phyloP scores from a whole-genome alignment of 2,329 filamentous ascomycete genomes.

The Curvularia sp. region DNA sequence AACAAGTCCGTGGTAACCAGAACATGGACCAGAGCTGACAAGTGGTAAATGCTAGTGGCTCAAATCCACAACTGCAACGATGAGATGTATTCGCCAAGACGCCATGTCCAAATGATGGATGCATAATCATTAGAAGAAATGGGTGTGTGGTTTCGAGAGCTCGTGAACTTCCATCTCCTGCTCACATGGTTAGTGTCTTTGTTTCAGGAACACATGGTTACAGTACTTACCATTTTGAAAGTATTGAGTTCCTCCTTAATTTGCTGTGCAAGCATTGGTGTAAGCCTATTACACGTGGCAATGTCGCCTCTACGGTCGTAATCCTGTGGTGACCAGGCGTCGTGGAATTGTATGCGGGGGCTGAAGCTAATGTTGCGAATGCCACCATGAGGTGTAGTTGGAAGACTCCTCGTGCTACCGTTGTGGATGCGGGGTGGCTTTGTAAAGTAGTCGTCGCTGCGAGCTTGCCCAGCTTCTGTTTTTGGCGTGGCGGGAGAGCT shows the following conservation, averaged over 20 bases:
- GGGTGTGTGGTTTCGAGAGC: constrained; percentile 97
- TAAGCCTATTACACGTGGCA: constrained; percentile 96
- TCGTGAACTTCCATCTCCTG: constrained; percentile 99
- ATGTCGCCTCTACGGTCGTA: constrained; percentile 96
- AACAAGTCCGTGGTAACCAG: constrained; percentile 53
- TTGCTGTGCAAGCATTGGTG: constrained; percentile 95
- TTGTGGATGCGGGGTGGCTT: constrained; percentile 72
- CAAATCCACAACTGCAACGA: constrained; percentile 46
- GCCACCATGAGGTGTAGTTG: constrained; percentile 75
- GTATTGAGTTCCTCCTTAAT: constrained; percentile 99
- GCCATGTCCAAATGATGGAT: constrained; percentile 52
- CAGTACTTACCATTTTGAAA: constrained; percentile 88
- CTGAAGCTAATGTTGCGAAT: constrained; percentile 76
- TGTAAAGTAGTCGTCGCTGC: constrained; percentile 87
- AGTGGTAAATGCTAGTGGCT: constrained; percentile 53
- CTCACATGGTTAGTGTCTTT: constrained; percentile 51
- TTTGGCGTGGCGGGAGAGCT: constrained; percentile 91
- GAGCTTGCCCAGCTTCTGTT: constrained; percentile 59
- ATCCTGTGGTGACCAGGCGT: constrained; percentile 94
- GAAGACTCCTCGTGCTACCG: constrained; percentile 79
- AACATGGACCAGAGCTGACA: constrained; percentile 51
- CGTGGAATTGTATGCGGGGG: constrained; percentile 90
- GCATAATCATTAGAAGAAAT: constrained; percentile 85
- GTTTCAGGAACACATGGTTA: background rate
- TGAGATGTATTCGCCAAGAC: constrained; percentile 52